Conservation (phyloP, 805 yeast genomes). For the Grigorovia jiainica region DNA sequence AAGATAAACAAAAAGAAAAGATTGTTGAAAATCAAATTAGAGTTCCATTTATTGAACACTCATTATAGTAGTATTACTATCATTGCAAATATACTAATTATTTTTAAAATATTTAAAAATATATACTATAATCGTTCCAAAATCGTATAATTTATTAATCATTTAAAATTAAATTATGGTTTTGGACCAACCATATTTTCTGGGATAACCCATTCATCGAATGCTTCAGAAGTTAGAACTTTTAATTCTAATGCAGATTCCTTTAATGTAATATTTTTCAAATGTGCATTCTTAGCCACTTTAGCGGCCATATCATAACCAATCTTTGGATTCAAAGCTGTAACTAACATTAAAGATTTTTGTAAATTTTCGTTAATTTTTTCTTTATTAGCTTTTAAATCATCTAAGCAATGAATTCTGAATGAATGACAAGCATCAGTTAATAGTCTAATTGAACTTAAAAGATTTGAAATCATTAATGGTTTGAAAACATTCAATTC, state of each 20-base stretch:
- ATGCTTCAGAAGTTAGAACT: constrained; percentile 74
- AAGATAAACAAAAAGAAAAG: no score
- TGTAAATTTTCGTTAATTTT: constrained; percentile 81
- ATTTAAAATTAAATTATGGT: constrained; percentile 6
- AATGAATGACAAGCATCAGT: constrained; percentile 87
- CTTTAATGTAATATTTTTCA: constrained; percentile 92
- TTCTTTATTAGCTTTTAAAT: constrained; percentile 79
- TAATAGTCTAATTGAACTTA: constrained; percentile 76
- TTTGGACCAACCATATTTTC: constrained; percentile 97
- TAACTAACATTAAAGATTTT: constrained; percentile 95
- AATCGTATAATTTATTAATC: no score
- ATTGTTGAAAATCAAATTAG: no score
- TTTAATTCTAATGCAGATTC: constrained; percentile 89
- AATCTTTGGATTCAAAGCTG: constrained; percentile 97
- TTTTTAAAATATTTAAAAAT: no score
- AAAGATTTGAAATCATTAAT: constrained; percentile 81
- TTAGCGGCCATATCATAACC: constrained; percentile 97
- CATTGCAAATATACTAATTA: no score
- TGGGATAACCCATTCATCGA: constrained; percentile 95
- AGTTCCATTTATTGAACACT: no score
- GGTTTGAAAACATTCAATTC: constrained; percentile 98
- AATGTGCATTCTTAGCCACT: constrained; percentile 97
- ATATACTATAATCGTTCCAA: background rate
- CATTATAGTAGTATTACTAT: no score
- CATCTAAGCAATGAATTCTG: constrained; percentile 91